Conservation (phyloP, 2,329 filamentous ascomycete genomes). For the Tolypocladium cylindrosporum region DNA sequence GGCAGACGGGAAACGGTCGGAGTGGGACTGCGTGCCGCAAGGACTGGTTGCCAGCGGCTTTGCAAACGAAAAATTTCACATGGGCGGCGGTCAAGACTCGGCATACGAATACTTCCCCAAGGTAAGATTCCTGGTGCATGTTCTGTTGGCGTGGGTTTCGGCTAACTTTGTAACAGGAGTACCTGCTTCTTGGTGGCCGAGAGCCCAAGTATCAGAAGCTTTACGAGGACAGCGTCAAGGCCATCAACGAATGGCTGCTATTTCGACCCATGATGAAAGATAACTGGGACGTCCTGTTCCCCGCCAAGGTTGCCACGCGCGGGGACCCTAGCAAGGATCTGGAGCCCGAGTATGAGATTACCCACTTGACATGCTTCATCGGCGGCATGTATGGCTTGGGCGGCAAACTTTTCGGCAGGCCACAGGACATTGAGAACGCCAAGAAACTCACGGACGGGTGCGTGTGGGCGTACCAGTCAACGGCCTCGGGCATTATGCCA, state of each 20-base stretch:
- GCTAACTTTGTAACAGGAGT: constrained; percentile 36
- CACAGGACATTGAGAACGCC: constrained; percentile 52
- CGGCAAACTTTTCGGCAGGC: constrained; percentile 49
- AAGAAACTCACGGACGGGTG: constrained; percentile 58
- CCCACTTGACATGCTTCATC: constrained; percentile 57
- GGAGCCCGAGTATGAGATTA: constrained; percentile 46
- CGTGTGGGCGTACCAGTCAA: constrained; percentile 58
- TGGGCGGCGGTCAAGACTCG: constrained; percentile 60
- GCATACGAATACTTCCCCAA: constrained; percentile 64
- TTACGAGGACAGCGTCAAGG: constrained; percentile 58
- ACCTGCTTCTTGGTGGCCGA: constrained; percentile 65
- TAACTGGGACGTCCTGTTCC: constrained; percentile 61
- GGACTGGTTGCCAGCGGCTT: constrained; percentile 41
- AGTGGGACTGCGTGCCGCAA: constrained; percentile 47
- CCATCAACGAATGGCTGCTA: constrained; percentile 62
- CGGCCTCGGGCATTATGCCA: constrained; percentile 54
- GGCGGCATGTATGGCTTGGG: constrained; percentile 62
- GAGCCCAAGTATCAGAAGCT: constrained; percentile 63
- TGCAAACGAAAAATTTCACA: constrained; percentile 39
- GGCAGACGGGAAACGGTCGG: constrained; percentile 21
- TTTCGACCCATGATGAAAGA: constrained; percentile 66
- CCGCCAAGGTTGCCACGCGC: constrained; percentile 47
- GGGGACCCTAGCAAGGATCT: constrained; percentile 30
- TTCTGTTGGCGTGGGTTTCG: constrained; percentile 9
- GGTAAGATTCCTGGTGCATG: constrained; percentile 14